These are phyloP conservation scores for Priceomyces carsonii DNA, from an alignment of 805 yeast genomes.

Conservation along the genomic window DNA sequence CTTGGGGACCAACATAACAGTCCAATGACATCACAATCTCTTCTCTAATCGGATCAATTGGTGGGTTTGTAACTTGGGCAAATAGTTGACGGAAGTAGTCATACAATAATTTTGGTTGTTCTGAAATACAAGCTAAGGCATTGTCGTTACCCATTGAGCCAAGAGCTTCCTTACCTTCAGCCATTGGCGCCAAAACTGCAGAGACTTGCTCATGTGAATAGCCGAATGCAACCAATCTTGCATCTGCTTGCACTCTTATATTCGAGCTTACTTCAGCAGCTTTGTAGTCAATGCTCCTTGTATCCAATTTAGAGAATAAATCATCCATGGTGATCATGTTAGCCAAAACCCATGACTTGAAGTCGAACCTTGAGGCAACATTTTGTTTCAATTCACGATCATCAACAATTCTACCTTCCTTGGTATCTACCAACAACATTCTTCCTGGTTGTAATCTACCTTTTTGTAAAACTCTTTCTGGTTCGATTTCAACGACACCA, in stretches of 20 bases:
- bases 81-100: slow-evolving; percentile 95
- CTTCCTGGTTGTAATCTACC: slow-evolving; percentile 96
- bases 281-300: slow-evolving; percentile 29
- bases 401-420: slow-evolving; percentile 89
- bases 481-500: slow-evolving; percentile 90
- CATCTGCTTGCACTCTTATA: slow-evolving; percentile 70
- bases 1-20: slow-evolving; percentile 98
- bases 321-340: slow-evolving; percentile 84
- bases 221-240: slow-evolving; percentile 82
- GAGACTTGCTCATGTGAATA: slow-evolving; percentile 93
- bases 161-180: slow-evolving; percentile 89
- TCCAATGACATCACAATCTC: slow-evolving; percentile 95
- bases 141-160: slow-evolving; percentile 99
- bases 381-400: slow-evolving; percentile 81
- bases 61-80: slow-evolving; percentile 99
- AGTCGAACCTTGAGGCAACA: slow-evolving; percentile 83
- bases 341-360: slow-evolving; percentile 89
- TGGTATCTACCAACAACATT: slow-evolving; percentile 92
- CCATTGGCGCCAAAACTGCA: slow-evolving; percentile 89
- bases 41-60: slow-evolving; percentile 97
- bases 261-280: slow-evolving; percentile 29
- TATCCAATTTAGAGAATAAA: slow-evolving; percentile 58
- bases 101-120: slow-evolving; percentile 85
- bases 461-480: slow-evolving; percentile 79
- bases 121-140: slow-evolving; percentile 91